Evolutionary conservation across 2,329 filamentous ascomycete species (phyloP).

Genomic region (Lomentospora prolificans): DNA sequence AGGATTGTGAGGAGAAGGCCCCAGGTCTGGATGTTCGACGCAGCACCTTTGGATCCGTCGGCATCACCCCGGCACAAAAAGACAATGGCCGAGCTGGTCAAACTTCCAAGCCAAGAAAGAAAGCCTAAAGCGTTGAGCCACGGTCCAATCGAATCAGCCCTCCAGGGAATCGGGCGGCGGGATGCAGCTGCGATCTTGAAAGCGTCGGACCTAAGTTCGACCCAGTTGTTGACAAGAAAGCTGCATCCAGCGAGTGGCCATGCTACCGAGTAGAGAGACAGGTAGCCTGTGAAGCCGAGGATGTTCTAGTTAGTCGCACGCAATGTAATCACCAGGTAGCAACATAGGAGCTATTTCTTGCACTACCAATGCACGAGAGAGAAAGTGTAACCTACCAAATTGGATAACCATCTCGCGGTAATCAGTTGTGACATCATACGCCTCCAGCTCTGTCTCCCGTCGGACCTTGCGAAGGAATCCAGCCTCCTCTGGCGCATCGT

Average conservation of each 20-base stretch:
- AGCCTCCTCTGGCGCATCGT: slow-evolving; percentile 68
- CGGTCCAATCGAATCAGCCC: slow-evolving; percentile 87
- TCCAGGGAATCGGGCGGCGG: slow-evolving; percentile 79
- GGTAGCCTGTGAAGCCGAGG: slow-evolving; percentile 48
- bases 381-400: slow-evolving; percentile 42
- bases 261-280: slow-evolving; percentile 82
- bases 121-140: slow-evolving; percentile 82
- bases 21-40: slow-evolving; percentile 66
- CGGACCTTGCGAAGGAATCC: slow-evolving; percentile 74
- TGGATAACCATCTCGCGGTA: slow-evolving; percentile 91
- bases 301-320: not conserved
- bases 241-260: slow-evolving; percentile 89
- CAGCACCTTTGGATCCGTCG: slow-evolving; percentile 54
- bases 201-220: slow-evolving; percentile 86
- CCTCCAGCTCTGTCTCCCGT: slow-evolving; percentile 68
- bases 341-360: too few species aligned
- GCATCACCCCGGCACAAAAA: slow-evolving; percentile 67
- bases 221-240: slow-evolving; percentile 92
- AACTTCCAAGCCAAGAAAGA: slow-evolving; percentile 84
- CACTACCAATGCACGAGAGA: too few species aligned
- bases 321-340: too few species aligned
- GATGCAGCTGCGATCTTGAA: slow-evolving; percentile 88
- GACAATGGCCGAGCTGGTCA: slow-evolving; percentile 79
- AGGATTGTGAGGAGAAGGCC: slow-evolving; percentile 73
- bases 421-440: slow-evolving; percentile 84